Base-by-base conservation (phyloP, 2,329 filamentous ascomycete genomes). In the Trichoderma hamatum region DNA sequence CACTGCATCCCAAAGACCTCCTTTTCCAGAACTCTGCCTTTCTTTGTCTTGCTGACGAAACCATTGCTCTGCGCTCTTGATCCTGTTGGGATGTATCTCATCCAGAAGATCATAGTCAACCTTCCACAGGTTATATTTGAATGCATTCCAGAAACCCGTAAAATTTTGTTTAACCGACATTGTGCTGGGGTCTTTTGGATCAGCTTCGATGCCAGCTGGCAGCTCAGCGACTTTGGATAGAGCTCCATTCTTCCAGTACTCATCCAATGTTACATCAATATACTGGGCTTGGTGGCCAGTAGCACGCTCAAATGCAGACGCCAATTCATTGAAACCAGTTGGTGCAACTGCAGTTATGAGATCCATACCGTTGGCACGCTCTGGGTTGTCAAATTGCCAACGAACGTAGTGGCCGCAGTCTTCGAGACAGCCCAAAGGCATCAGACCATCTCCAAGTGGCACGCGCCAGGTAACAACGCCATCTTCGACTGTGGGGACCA, bases 381-480 rank as follows among this genome's bases (percentile, higher is more conserved):
- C 30, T 39, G 46, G 60, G 30, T 54, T 63, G 34, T 63, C 60
- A 14, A 63, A 63, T 28, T 51, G 60, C 60, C 46, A 63, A 30
- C 43, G 60, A 21, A 63, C 43, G 16, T 63, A 63, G 30, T 52
- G 32, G 16, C 43, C 43, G 14, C 60, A 63, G 21, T 52, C 60
- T 5, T 63, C 60, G 21, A 63, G 60, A n/a, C 13, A 32, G 7
- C 60, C 49, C 14, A 63, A n/a, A 26, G 60, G 60, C 21, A 63
- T 54, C 16, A 14, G 32, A 26, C 43, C 24, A 3, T 54, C 21
- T 2, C 60, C 60, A 6, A 54, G 43, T 19, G 60, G 46, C 7
- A 52, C 46, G 19, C 60, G 46, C 60, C 60, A 63, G 10, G 30
- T 54, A 19, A 54, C 28, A 54, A 51, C 24, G 10, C 10, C 60